Conservation (phyloP, 306 rosid genomes). For the Citrullus mucosospermus region DNA sequence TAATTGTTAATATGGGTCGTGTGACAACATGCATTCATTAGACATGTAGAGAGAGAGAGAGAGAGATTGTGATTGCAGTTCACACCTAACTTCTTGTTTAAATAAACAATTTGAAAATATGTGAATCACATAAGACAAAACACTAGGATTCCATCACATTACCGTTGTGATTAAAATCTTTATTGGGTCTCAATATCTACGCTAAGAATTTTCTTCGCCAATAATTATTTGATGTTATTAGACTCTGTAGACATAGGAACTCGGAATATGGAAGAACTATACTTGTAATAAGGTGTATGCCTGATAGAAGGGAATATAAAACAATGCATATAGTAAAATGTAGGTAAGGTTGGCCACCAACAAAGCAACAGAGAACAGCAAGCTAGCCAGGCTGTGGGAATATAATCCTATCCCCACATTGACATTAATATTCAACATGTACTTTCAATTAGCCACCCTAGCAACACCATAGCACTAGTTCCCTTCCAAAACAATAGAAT, state of each 20-base stretch:
- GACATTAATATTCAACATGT: neutral
- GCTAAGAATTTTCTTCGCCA: neutral
- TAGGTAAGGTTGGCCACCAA: neutral
- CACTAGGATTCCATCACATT: neutral
- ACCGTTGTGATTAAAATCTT: too few species aligned
- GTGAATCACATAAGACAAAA: neutral
- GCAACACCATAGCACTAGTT: neutral
- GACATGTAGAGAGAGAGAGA: neutral
- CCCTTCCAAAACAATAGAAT: neutral
- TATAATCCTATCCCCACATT: neutral
- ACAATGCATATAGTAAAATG: neutral
- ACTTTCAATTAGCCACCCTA: neutral
- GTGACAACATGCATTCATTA: neutral
- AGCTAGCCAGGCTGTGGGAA: neutral
- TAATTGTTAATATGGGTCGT: neutral
- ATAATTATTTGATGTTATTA: too few species aligned
- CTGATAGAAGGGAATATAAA: neutral
- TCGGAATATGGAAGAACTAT: too few species aligned
- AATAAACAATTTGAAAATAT: neutral
- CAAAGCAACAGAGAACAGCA: neutral
- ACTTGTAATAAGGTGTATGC: neutral
- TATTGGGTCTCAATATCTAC: neutral
- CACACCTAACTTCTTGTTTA: neutral
- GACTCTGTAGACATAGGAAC: too few species aligned
- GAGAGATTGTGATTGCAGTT: neutral